Evolutionary conservation across 805 yeast genomes (phyloP), one percentile per base, ranked within the genome.

Genomic region (Candida parachauliodes): DNA sequence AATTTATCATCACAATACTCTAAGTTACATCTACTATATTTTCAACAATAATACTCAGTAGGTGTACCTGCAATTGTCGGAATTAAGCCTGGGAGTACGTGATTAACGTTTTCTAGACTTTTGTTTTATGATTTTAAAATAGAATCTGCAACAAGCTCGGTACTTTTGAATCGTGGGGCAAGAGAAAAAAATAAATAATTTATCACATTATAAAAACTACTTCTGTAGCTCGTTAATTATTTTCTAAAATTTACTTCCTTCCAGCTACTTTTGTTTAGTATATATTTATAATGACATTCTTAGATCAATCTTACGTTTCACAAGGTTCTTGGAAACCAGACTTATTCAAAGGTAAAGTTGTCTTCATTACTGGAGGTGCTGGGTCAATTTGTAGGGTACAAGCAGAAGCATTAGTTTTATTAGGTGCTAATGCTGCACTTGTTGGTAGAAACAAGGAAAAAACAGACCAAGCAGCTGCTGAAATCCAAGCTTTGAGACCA

Each of bases 331-430:
- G 70, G 70, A 80, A 79, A 44, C 74, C 79, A 0, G 82, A 75
- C 44, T 51, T 87, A 28, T 88, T 88, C 65, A 70, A 77, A 40
- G 93, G 84, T 12, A 88, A 88, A 57, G 96, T 87, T 1, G 94
- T 80, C 7, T 84, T 89, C 49, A 86, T 88, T 34, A 89, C 97
- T 1, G 98, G 98, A 2, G 97, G 97, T 8, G 93, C 97, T 1
- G 96, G 97, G 3, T 80, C 95, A 9, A 89, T 89, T 36, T 89
- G 98, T 57, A 69, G 91, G 28, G 88, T 82, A 2, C 97, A 89
- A 57, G 77, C 85, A 0, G 95, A 85, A 54, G 95, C 95, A 0
- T 43, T 91, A 62, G 82, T 88, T 2, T 59, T 76, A n/a, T 62
- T 89, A 8, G 98, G 98, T 5, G 93, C 95, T 36, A 70, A 85